Percentiles rank a stretch among this genome's conserved stretches.
phyloP scores from a whole-genome alignment of 176 grass and related monocot genomes.

The Aegilops umbellulata region DNA sequence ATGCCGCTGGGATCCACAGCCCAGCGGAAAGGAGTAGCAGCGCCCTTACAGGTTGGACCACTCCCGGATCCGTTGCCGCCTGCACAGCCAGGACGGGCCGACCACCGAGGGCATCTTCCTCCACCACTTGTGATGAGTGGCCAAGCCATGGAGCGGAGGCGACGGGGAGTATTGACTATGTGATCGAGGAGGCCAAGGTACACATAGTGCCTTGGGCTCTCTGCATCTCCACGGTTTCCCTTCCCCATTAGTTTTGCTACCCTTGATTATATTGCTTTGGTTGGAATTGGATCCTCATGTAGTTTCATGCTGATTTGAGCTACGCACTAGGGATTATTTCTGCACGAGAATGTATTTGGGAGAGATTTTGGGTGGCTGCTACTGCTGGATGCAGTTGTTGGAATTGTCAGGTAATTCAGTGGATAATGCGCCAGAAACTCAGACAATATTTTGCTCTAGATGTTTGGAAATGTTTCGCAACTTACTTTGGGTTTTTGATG shows the following conservation, averaged over 20 bases:
- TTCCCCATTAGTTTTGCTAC: neutral
- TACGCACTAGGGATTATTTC: neutral
- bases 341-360: neutral
- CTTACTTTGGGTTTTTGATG: no score
- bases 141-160: neutral
- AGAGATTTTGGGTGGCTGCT: constrained; percentile 4
- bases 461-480: no score
- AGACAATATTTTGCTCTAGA: no score
- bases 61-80: no score
- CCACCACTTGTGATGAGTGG: no score
- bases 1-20: no score
- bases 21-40: no score
- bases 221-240: constrained; percentile 55
- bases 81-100: no score
- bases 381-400: neutral
- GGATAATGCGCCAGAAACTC: no score
- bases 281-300: neutral
- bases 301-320: neutral
- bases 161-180: constrained; percentile 79
- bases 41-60: no score
- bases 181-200: constrained; percentile 91
- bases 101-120: no score
- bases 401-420: no score
- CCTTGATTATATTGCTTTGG: neutral
- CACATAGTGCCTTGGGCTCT: constrained; percentile 85